Evolutionary conservation across 305 asterid species (phyloP), one percentile per base, ranked within the genome.

Genomic region (Ilex paraguariensis): DNA sequence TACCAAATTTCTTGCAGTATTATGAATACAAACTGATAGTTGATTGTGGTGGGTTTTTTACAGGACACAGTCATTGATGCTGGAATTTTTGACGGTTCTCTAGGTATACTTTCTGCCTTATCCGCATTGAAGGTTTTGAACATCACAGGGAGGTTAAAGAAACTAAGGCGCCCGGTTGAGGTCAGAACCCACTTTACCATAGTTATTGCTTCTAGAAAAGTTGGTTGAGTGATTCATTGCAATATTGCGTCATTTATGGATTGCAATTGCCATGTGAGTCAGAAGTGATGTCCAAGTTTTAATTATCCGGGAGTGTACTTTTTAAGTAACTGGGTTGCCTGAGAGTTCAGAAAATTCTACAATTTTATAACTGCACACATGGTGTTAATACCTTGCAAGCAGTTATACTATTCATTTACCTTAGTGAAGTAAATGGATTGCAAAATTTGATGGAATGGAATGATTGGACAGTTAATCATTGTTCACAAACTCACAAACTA

Each of bases 51-150:
- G 48, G 31, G 57, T 78, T 68, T 67, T 53, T 45, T 72, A 70
- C 78, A 93, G 97, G 99, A 93, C 68, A 93, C 99, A 33, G 99
- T 93, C 61, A 79, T 87, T 63, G 99, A 93, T 77, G 99, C 96
- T 79, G 99, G 96, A 69, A 64, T 70, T 28, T 90, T 82, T 72
- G 99, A 93, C 73, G 97, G 99, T 51, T 83, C 97, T 21, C 75
- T 93, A 40, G 97, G 99, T 65, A 84, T 92, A 70, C 62, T 93
- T 36, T 75, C 88, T 53, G 88, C 95, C 61, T 52, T 90, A 68
- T 86, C 96, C 72, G 97, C 99, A 36, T 56, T 93, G 68, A 93
- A 93, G 83, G 95, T 76, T 68, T 68, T 93, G 76, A 81, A 86
- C 56, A 39, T 63, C 63, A 73, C 72, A n/a, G 89, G 92, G 59